phyloP scores from a whole-genome alignment of 345 rosid genomes.

The Salix brachista region DNA sequence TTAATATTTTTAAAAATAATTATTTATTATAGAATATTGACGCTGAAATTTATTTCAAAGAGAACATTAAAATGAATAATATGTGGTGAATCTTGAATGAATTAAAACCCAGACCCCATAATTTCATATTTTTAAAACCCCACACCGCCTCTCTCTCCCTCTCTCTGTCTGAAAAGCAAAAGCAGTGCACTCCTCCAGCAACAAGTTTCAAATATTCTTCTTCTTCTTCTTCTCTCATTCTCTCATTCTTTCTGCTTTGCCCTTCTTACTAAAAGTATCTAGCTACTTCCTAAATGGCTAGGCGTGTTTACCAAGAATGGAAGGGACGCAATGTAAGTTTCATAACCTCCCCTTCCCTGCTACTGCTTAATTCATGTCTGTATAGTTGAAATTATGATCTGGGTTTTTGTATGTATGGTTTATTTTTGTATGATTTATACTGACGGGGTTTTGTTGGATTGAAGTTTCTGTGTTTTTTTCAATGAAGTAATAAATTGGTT shows the following conservation, averaged over 20 bases:
- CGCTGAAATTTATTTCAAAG: no score
- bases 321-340: slow-evolving; percentile 47
- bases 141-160: slow-evolving; percentile 22
- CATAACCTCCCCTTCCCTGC: background rate
- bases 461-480: background rate
- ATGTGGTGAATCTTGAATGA: no score
- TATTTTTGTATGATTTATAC: background rate
- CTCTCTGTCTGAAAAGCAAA: slow-evolving; percentile 12
- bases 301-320: slow-evolving; percentile 48
- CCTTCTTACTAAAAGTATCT: slow-evolving; percentile 16
- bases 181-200: slow-evolving; percentile 20
- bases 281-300: slow-evolving; percentile 27
- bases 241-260: slow-evolving; percentile 4
- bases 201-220: slow-evolving; percentile 37
- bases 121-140: slow-evolving; percentile 35
- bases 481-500: background rate
- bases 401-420: slow-evolving; percentile 7
- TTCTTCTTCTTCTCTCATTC: background rate
- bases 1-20: no score
- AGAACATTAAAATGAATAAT: no score
- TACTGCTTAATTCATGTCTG: background rate
- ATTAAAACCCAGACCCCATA: slow-evolving; percentile 17
- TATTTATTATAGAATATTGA: no score
- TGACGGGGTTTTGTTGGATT: background rate
- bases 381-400: slow-evolving; percentile 2